phyloP scores from a whole-genome alignment of 441 rosid species.

The Geranium incanum region DNA sequence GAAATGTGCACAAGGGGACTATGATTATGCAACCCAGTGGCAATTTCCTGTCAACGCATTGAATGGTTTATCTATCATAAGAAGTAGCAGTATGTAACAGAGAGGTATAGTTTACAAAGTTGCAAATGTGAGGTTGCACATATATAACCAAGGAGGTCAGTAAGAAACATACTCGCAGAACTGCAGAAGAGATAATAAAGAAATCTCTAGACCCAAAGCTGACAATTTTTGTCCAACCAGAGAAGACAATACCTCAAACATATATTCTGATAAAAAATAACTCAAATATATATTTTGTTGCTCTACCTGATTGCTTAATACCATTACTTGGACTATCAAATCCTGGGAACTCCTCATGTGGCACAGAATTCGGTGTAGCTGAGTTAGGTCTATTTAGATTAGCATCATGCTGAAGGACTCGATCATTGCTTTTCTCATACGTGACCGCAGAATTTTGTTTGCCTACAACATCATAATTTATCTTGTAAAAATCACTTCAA shows the following conservation, averaged over 20 bases:
- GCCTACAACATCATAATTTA: slow-evolving; percentile 36
- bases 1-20: neutral
- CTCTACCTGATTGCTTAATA: slow-evolving; percentile 54
- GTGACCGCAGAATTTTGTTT: slow-evolving; percentile 35
- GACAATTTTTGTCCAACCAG: slow-evolving; percentile 9
- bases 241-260: slow-evolving; percentile 16
- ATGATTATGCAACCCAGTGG: neutral
- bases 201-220: neutral
- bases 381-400: slow-evolving; percentile 32
- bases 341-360: slow-evolving; percentile 65
- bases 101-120: slow-evolving; percentile 8
- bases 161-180: neutral
- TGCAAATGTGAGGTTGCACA: slow-evolving; percentile 4
- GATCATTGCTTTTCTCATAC: slow-evolving; percentile 30
- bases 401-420: slow-evolving; percentile 29
- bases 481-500: slow-evolving; percentile 14
- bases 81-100: neutral
- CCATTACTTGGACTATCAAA: slow-evolving; percentile 52
- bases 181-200: slow-evolving; percentile 10
- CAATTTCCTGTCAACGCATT: neutral
- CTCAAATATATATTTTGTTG: slow-evolving; percentile 12
- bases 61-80: neutral
- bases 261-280: slow-evolving; percentile 4
- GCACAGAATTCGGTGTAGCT: slow-evolving; percentile 36
- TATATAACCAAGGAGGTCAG: slow-evolving; percentile 9